phyloP scores from a whole-genome alignment of 257 asterid species.

The Linderniella brevidens region DNA sequence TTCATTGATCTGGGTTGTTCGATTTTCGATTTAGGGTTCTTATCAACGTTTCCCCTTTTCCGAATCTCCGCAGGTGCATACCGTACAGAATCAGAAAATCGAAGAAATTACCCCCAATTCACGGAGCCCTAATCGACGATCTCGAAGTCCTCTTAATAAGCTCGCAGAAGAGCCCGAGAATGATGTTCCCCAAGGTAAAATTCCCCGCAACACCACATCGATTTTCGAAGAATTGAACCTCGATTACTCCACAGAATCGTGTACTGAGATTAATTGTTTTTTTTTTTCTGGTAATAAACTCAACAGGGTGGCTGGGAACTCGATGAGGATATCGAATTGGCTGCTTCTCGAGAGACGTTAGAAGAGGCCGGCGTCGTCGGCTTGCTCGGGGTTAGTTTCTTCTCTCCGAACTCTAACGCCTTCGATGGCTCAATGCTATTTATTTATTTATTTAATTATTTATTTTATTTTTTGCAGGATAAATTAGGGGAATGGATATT shows the following conservation, averaged over 20 bases:
- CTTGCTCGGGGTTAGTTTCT: slow-evolving; percentile 36
- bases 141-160: slow-evolving; percentile 73
- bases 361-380: slow-evolving; percentile 91
- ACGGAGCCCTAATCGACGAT: slow-evolving; percentile 32
- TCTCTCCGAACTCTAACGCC: too few species aligned
- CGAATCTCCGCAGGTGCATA: slow-evolving; percentile 47
- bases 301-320: slow-evolving; percentile 88
- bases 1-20: neutral
- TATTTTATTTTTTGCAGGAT: slow-evolving; percentile 22
- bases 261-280: slow-evolving; percentile 12
- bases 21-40: neutral
- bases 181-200: slow-evolving; percentile 93
- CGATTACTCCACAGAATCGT: neutral
- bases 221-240: neutral
- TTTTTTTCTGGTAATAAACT: slow-evolving; percentile 10
- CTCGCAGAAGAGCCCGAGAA: slow-evolving; percentile 67
- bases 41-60: neutral
- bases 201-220: neutral
- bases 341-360: slow-evolving; percentile 67
- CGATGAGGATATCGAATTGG: slow-evolving; percentile 68
- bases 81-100: slow-evolving; percentile 48
- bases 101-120: slow-evolving; percentile 18
- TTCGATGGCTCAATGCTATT: too few species aligned
- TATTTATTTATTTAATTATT: too few species aligned
- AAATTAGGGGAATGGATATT: slow-evolving; percentile 73